Evolutionary conservation across 83 land plant species (phyloP), one percentile per base, ranked within the genome.

Genomic region (Thuja plicata): DNA sequence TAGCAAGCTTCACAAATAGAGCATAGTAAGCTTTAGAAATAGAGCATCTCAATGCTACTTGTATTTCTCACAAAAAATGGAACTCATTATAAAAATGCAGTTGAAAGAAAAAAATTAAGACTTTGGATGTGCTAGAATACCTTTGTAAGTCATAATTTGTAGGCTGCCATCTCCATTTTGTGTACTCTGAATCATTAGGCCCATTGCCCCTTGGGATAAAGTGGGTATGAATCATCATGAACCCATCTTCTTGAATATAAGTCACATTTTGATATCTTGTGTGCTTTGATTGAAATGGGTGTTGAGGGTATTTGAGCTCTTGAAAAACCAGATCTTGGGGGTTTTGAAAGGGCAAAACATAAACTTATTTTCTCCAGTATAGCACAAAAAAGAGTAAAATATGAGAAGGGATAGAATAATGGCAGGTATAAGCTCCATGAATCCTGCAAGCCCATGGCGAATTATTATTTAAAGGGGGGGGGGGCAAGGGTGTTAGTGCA

Each of bases 61-160:
- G n/a, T n/a, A n/a, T n/a, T n/a, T n/a, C n/a, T n/a, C n/a, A n/a
- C n/a, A n/a, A n/a, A n/a, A n/a, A n/a, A n/a, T n/a, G n/a, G n/a
- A n/a, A n/a, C n/a, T n/a, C n/a, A n/a, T n/a, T n/a, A n/a, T n/a
- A n/a, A n/a, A n/a, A n/a, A n/a, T n/a, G n/a, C n/a, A n/a, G n/a
- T n/a, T n/a, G n/a, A n/a, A n/a, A n/a, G n/a, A n/a, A n/a, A n/a
- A n/a, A n/a, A n/a, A n/a, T n/a, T n/a, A n/a, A n/a, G n/a, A n/a
- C n/a, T n/a, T n/a, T n/a, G n/a, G n/a, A n/a, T n/a, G n/a, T n/a
- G n/a, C n/a, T 48, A 48, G 10, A 48, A 55, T 86, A 90, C 93
- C 93, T 90, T 37, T 92, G 93, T 83, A 92, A 66, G 66, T 91
- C 17, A 76, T 92, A n/a, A n/a, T n/a, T n/a, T n/a, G n/a, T n/a